These are phyloP conservation scores for Grosmannia penicillata DNA, from an alignment of 2,329 filamentous ascomycete species.

Conservation along the genomic window DNA sequence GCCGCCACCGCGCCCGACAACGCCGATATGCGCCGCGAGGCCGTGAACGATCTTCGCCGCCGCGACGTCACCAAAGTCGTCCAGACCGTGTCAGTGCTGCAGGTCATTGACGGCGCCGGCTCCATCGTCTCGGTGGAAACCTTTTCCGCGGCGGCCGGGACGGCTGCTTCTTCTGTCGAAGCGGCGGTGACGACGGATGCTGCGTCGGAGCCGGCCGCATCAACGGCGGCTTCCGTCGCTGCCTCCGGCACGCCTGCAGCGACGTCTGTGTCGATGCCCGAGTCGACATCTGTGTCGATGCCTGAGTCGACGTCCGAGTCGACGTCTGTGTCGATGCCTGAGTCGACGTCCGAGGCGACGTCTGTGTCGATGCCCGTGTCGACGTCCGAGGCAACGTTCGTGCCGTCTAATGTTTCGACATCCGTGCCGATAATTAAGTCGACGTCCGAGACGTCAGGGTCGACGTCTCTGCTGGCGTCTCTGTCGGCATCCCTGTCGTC, in stretches of 20 bases:
- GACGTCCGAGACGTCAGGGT: not conserved
- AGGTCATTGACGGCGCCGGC: conserved; percentile 34
- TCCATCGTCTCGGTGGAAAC: conserved; percentile 29
- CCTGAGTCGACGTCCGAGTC: no score
- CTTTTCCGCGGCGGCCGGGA: conserved; percentile 21
- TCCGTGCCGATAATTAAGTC: no score
- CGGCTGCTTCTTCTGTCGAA: conserved; percentile 11
- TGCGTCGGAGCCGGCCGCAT: not conserved
- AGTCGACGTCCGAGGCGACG: no score
- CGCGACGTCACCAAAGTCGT: conserved; percentile 29
- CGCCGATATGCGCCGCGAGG: conserved; percentile 9
- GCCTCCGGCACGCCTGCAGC: no score
- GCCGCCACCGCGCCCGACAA: not conserved
- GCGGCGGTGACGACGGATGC: not conserved
- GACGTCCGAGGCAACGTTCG: not conserved
- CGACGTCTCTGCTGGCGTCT: not conserved
- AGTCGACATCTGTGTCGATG: no score
- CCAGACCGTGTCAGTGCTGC: conserved; percentile 39
- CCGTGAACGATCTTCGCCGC: conserved; percentile 10
- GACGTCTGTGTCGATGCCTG: no score
- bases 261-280: no score
- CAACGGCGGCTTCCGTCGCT: no score
- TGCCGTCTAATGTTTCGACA: not conserved
- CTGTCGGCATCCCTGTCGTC: not conserved
- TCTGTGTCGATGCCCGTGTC: no score